These are phyloP conservation scores for Knufia fluminis DNA, from an alignment of 2,329 filamentous ascomycete species.

Conservation along the genomic window DNA sequence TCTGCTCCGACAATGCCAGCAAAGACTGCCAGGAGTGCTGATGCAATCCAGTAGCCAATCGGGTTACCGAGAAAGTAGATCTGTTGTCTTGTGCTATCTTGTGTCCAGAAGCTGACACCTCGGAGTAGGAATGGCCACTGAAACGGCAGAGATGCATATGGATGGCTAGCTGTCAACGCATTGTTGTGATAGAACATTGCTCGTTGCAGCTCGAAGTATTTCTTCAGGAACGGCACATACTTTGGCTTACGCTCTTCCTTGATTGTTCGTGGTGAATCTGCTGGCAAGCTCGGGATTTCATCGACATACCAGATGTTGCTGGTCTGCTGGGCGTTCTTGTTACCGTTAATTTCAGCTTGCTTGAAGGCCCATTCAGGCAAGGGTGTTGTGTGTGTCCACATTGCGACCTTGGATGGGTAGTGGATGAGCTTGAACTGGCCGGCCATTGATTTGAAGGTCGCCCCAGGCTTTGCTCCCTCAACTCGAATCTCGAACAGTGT, in stretches of 20 bases:
- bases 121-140: slow-evolving; percentile 97
- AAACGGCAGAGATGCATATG: slow-evolving; percentile 88
- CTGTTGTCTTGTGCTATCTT: slow-evolving; percentile 87
- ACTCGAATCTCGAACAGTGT: slow-evolving; percentile 89
- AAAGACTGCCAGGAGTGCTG: slow-evolving; percentile 85
- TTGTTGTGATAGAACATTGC: slow-evolving; percentile 99
- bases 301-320: slow-evolving; percentile 95
- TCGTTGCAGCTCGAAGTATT: slow-evolving; percentile 92
- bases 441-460: slow-evolving; percentile 82
- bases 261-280: slow-evolving; percentile 61
- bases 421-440: slow-evolving; percentile 95
- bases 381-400: slow-evolving; percentile 95
- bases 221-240: slow-evolving; percentile 74
- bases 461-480: slow-evolving; percentile 69
- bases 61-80: slow-evolving; percentile 99
- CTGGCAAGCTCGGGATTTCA: slow-evolving; percentile 70
- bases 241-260: slow-evolving; percentile 74
- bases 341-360: slow-evolving; percentile 98
- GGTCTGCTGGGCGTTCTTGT: slow-evolving; percentile 83
- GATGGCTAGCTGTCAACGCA: slow-evolving; percentile 91
- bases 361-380: slow-evolving; percentile 97
- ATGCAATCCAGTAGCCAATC: slow-evolving; percentile 92
- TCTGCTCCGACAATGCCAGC: slow-evolving; percentile 86
- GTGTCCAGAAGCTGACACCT: slow-evolving; percentile 98
- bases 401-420: slow-evolving; percentile 87